Percentiles rank a stretch among this genome's conserved stretches.
Evolutionary conservation across 495 filamentous ascomycete species (phyloP).

Genomic region (Penicillium argentinense): DNA sequence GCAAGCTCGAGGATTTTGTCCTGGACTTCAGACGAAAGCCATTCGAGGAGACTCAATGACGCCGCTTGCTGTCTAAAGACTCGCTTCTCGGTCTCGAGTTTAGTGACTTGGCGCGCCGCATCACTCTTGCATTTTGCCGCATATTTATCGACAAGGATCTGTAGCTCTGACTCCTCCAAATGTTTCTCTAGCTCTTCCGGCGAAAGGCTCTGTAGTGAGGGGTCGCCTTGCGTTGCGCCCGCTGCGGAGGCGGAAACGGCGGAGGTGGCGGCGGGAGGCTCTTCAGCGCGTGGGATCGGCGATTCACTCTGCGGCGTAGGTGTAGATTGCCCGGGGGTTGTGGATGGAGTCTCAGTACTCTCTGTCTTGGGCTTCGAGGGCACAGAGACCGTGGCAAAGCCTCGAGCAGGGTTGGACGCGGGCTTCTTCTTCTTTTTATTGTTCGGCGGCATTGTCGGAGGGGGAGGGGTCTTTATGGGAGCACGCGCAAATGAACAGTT

Average conservation of each 20-base stretch:
- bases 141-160: conserved; percentile 79
- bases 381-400: conserved; percentile 88
- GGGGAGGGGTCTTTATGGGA: conserved; percentile 12
- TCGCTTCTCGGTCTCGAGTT: conserved; percentile 76
- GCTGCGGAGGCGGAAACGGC: too few relatives aligned
- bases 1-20: conserved; percentile 66
- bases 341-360: conserved; percentile 27
- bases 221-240: conserved; percentile 17
- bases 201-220: conserved; percentile 54
- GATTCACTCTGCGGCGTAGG: conserved; percentile 43
- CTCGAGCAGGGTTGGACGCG: conserved; percentile 77
- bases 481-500: conserved; percentile 3
- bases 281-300: conserved; percentile 26
- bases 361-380: conserved; percentile 66
- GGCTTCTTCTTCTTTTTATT: conserved; percentile 91
- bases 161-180: conserved; percentile 78
- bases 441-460: conserved; percentile 61
- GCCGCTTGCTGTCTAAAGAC: conserved; percentile 73
- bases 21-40: conserved; percentile 79
- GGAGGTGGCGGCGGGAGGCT: conserved; percentile 12
- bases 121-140: conserved; percentile 67
- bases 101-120: conserved; percentile 64
- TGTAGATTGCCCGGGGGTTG: conserved; percentile 37
- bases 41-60: conserved; percentile 66
- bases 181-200: conserved; percentile 84